phyloP scores from a whole-genome alignment of 1,284 basidiomycete genomes.

The Termitomyces sp. region DNA sequence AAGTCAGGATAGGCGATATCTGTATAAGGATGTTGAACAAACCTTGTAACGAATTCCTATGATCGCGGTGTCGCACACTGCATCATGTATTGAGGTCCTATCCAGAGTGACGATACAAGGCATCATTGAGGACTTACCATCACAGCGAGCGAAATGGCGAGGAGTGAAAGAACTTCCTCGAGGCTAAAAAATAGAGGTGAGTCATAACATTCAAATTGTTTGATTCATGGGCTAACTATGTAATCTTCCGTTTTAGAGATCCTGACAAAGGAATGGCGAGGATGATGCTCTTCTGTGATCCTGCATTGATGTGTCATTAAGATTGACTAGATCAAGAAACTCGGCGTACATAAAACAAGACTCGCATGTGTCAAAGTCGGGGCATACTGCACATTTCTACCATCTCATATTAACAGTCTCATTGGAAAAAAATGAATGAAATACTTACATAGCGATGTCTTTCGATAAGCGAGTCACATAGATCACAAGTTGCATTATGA shows the following conservation, averaged over 20 bases:
- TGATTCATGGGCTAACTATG: conserved; percentile 38
- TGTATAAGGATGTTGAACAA: conserved; percentile 1
- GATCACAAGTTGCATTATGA: conserved; percentile 65
- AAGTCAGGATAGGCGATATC: conserved; percentile 10
- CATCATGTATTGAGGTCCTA: not conserved
- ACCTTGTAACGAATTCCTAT: conserved; percentile 71
- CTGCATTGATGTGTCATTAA: conserved; percentile 25
- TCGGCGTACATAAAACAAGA: conserved; percentile 58
- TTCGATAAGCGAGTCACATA: conserved; percentile 67
- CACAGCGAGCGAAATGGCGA: conserved; percentile 49
- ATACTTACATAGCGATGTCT: conserved; percentile 60
- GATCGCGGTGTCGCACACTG: conserved; percentile 54
- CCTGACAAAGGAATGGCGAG: conserved; percentile 72
- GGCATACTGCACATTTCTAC: conserved; percentile 70
- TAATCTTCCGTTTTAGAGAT: conserved; percentile 54
- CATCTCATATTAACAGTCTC: not conserved
- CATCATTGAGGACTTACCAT: conserved; percentile 31
- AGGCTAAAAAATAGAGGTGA: conserved; percentile 17
- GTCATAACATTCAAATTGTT: not conserved
- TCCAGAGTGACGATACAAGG: not conserved
- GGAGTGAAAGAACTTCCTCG: conserved; percentile 15
- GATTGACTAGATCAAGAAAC: not conserved
- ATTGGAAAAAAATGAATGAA: not conserved
- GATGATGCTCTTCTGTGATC: conserved; percentile 71
- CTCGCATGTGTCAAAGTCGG: conserved; percentile 73